These are phyloP conservation scores for Xylariaceae sp. DNA, from an alignment of 2,329 filamentous ascomycete species.

Conservation along the genomic window DNA sequence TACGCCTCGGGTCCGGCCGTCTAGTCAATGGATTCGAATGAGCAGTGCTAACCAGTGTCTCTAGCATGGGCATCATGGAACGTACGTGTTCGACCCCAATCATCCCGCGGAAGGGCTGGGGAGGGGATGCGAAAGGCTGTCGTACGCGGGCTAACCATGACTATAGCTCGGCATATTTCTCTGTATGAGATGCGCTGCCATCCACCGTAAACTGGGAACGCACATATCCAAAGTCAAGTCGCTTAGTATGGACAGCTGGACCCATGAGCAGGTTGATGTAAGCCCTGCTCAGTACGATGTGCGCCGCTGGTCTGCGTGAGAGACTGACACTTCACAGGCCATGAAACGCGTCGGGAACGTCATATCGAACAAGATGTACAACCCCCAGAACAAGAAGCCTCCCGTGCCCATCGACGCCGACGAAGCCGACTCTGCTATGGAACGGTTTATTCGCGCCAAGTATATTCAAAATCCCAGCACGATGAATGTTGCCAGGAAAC, in stretches of 20 bases:
- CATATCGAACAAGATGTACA: slow-evolving; percentile 81
- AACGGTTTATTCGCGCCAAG: slow-evolving; percentile 90
- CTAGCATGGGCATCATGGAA: slow-evolving; percentile 95
- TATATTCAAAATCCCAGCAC: slow-evolving; percentile 53
- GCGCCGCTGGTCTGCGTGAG: too few relatives aligned
- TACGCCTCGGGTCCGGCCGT: too few relatives aligned
- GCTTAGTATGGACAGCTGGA: slow-evolving; percentile 97
- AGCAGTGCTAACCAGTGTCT: slow-evolving; percentile 11
- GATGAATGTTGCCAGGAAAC: slow-evolving; percentile 27
- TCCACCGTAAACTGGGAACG: slow-evolving; percentile 94
- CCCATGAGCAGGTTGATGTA: slow-evolving; percentile 92
- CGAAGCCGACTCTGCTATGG: slow-evolving; percentile 89
- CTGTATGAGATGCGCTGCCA: slow-evolving; percentile 92
- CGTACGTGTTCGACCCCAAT: slow-evolving; percentile 51
- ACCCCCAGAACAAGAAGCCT: slow-evolving; percentile 74
- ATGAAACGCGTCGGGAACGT: slow-evolving; percentile 91
- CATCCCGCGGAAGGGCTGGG: too few relatives aligned
- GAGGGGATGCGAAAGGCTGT: too few relatives aligned
- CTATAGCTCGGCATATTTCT: slow-evolving; percentile 83
- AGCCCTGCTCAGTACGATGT: too few relatives aligned
- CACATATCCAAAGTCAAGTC: slow-evolving; percentile 99
- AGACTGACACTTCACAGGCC: slow-evolving; percentile 60
- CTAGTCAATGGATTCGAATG: too few relatives aligned
- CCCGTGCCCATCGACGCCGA: slow-evolving; percentile 84
- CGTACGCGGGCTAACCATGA: slow-evolving; percentile 14